Conservation (phyloP, 2,329 filamentous ascomycete genomes). For the Bipolaris bicolor region DNA sequence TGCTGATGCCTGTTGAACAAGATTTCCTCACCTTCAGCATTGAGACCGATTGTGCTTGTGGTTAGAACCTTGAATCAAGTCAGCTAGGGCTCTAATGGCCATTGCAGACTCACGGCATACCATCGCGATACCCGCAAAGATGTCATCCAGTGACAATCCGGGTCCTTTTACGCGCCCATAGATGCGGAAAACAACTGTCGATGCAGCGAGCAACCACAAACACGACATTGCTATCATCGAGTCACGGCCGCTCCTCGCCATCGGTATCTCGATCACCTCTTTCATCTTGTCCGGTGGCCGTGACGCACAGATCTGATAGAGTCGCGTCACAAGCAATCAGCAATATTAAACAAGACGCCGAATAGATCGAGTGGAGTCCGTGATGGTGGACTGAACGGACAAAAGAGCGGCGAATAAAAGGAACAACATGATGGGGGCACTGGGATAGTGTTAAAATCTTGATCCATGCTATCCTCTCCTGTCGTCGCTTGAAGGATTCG, state of each 20-base stretch:
- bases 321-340: background rate
- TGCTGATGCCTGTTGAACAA: background rate
- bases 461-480: conserved; percentile 8
- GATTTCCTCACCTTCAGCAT: conserved; percentile 16
- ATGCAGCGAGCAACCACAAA: conserved; percentile 25
- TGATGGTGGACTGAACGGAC: background rate
- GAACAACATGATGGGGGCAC: background rate
- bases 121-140: conserved; percentile 23
- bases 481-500: background rate
- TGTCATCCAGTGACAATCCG: conserved; percentile 27
- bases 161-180: conserved; percentile 24
- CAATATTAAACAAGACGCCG: background rate
- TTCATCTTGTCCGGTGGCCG: conserved; percentile 11
- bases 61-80: conserved; percentile 18
- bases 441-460: conserved; percentile 3
- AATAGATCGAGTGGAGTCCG: conserved; percentile 3
- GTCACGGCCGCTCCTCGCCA: conserved; percentile 24
- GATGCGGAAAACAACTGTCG: conserved; percentile 21
- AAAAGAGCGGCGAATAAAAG: background rate
- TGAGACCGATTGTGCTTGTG: conserved; percentile 27
- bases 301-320: background rate
- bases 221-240: conserved; percentile 29
- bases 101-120: conserved; percentile 6
- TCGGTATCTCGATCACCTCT: conserved; percentile 17
- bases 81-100: background rate